Conservation (phyloP, 2,329 filamentous ascomycete species). For the Trichoderma guizhouense region DNA sequence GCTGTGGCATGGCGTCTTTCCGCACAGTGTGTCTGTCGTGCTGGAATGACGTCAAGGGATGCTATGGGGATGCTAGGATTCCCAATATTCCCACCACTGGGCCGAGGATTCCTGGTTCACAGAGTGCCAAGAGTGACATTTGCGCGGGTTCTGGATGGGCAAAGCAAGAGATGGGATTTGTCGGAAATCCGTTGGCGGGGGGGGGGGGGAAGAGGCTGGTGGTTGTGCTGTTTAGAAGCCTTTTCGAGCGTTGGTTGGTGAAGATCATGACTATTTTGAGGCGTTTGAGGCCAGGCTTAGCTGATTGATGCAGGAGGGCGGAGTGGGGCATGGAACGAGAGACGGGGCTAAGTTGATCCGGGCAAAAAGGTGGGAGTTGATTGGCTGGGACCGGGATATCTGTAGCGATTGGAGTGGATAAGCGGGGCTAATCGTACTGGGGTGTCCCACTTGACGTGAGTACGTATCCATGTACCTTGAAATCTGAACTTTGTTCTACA, state of each 20-base stretch:
- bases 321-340: background rate
- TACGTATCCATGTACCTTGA: background rate
- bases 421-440: background rate
- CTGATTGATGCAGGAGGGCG: background rate
- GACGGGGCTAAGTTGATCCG: conserved; percentile 9
- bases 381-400: background rate
- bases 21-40: background rate
- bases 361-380: background rate
- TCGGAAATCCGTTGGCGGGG: background rate
- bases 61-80: background rate
- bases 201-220: background rate
- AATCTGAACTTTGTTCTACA: background rate
- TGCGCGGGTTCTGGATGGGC: background rate
- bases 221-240: conserved; percentile 2
- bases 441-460: background rate
- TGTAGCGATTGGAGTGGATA: background rate
- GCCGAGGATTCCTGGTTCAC: background rate
- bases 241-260: background rate
- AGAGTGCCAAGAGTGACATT: background rate
- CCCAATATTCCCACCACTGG: background rate
- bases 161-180: no score
- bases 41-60: conserved; percentile 9
- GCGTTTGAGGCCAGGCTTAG: background rate
- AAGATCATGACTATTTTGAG: background rate
- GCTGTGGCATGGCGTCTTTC: background rate